phyloP scores from a whole-genome alignment of 441 rosid genomes.

The Oxalis stricta region DNA sequence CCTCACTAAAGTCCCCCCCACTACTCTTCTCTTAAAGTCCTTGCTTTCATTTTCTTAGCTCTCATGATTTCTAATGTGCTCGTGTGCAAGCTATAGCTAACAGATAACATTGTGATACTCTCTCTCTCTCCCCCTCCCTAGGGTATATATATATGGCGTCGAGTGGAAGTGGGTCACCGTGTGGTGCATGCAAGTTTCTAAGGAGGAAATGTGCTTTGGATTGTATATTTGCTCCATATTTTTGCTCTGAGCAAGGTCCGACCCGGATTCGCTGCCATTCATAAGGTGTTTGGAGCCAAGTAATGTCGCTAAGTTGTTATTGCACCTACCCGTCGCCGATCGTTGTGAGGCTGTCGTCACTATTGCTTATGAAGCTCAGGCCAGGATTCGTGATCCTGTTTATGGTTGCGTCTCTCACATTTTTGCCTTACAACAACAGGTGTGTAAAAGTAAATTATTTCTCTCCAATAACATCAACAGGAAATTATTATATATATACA shows the following conservation, averaged over 20 bases:
- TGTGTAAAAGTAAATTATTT: conserved; percentile 1
- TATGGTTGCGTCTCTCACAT: conserved; percentile 90
- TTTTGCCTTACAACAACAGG: conserved; percentile 85
- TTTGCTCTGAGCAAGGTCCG: conserved; percentile 80
- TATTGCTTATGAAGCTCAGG: conserved; percentile 91
- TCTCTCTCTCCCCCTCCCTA: background rate
- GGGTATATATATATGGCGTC: conserved; percentile 43
- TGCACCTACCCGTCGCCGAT: conserved; percentile 65
- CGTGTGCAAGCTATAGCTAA: conserved; percentile 42
- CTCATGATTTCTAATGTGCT: conserved; percentile 59
- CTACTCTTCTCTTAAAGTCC: conserved; percentile 7
- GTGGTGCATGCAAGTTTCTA: conserved; percentile 93
- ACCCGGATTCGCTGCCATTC: conserved; percentile 83
- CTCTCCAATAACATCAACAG: no score
- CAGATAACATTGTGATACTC: conserved; percentile 9
- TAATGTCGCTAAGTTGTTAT: conserved; percentile 67
- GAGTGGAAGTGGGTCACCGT: conserved; percentile 49
- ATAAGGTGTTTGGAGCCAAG: conserved; percentile 93
- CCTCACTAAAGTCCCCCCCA: conserved; percentile 3
- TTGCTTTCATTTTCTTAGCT: conserved; percentile 18
- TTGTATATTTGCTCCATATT: conserved; percentile 85
- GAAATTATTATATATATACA: no score
- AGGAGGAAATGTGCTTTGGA: conserved; percentile 76
- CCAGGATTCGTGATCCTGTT: conserved; percentile 80
- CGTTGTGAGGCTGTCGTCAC: conserved; percentile 89